Base-by-base conservation (phyloP, 1,139 yeast genomes). In the Taphrina wiesneri region DNA sequence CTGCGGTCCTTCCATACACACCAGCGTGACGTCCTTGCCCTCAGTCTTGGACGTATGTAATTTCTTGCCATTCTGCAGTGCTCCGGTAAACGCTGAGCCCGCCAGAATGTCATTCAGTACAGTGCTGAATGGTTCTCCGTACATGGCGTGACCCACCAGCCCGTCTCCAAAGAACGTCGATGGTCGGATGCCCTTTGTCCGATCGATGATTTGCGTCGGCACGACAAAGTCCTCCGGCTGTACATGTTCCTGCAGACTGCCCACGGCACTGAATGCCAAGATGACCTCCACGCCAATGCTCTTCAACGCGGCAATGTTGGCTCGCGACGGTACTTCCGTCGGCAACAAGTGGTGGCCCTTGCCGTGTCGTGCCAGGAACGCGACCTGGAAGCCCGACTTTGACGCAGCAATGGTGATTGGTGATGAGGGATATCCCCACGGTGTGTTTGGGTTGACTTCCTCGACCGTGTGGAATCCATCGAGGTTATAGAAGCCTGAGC, bases 1-100 rank as follows among this genome's bases (percentile, higher is more conserved):
- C 67, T 95, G 97, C 2, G 99, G 99, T 47, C 99, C 99, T 78
- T 93, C 99, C 99, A 93, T 93, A 78, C 99, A 93, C 69, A 95
- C 83, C 56, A 95, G 85, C 1, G 96, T 88, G 69, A 89, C 79
- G 73, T 92, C 97, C 65, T 78, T 77, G 26, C 77, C 77, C 70
- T 82, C 82, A 57, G 85, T 80, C 64, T 75, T 77, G 74, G 82
- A 84, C 67, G 88, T 80, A 77, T 87, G 92, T 72, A 87, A 80
- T 39, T 76, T 75, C 53, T 76, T 74, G 59, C 77, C 77, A 25
- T 83, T 84, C 68, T 82, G 83, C 73, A 90, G 80, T 70, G 86
- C 81, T 69, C 86, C 85, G 64, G 84, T 80, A 68, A 93, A 83
- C 69, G 89, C 79, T 67, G 84, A 79, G 34, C 34, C 59, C 73